Percentiles rank a stretch among this genome's conserved stretches.
phyloP scores from a whole-genome alignment of 805 yeast genomes.

The Schwanniomyces sp. region DNA sequence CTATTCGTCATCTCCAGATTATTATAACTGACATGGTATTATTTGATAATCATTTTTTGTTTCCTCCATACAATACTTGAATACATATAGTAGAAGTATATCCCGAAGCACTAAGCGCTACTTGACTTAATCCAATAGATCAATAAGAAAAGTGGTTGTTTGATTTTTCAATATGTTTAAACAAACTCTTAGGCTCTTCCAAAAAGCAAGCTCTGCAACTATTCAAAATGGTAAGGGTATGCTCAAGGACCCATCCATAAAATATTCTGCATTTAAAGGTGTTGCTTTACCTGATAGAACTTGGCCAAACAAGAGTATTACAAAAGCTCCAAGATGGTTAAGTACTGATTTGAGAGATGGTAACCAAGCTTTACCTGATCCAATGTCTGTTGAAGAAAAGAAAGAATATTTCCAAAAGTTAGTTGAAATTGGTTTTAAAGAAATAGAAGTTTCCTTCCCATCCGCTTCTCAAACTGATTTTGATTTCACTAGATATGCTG shows the following conservation, averaged over 20 bases:
- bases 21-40: background rate
- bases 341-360: constrained; percentile 82
- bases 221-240: constrained; percentile 31
- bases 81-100: background rate
- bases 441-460: constrained; percentile 79
- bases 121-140: background rate
- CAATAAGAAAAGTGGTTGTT: background rate
- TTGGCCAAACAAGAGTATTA: constrained; percentile 69
- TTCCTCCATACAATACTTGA: background rate
- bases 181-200: constrained; percentile 19
- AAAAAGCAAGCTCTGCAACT: constrained; percentile 21
- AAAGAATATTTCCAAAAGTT: constrained; percentile 73
- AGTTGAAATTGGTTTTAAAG: constrained; percentile 73
- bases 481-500: constrained; percentile 78
- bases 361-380: constrained; percentile 79
- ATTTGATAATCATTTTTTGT: background rate
- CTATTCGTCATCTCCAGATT: constrained; percentile 1
- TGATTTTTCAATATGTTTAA: constrained; percentile 20
- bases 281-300: constrained; percentile 59
- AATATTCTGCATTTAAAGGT: constrained; percentile 58
- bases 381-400: constrained; percentile 74
- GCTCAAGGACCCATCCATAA: constrained; percentile 68
- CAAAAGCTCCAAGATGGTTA: constrained; percentile 78
- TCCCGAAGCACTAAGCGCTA: background rate
- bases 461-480: constrained; percentile 82